Conservation (phyloP, 495 filamentous ascomycete species). For the Annulohypoxylon maeteangense region DNA sequence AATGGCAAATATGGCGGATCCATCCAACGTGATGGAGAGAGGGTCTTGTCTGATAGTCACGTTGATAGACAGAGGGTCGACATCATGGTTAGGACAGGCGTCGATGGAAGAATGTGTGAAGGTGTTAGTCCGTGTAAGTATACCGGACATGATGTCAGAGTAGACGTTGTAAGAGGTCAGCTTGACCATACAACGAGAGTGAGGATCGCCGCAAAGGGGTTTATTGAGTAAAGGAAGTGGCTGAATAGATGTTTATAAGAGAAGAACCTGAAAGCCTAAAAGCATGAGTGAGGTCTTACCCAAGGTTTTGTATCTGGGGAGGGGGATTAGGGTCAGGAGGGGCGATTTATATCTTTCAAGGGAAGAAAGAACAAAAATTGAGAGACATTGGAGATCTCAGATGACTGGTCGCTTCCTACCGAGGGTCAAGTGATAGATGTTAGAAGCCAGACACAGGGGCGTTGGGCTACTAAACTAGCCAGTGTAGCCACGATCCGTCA, state of each 20-base stretch:
- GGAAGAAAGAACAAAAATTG: constrained; percentile 11
- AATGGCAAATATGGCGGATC: constrained; percentile 54
- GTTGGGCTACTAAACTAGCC: background rate
- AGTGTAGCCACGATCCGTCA: constrained; percentile 25
- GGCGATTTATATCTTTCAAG: constrained; percentile 25
- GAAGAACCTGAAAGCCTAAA: constrained; percentile 28
- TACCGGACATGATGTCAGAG: constrained; percentile 41
- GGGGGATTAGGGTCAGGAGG: background rate
- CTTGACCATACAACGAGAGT: constrained; percentile 19
- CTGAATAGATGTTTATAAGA: background rate
- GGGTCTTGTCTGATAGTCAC: constrained; percentile 61
- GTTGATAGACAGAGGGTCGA: constrained; percentile 45
- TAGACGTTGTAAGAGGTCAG: constrained; percentile 2
- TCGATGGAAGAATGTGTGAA: constrained; percentile 17
- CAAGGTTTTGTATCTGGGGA: background rate
- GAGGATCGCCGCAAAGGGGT: background rate
- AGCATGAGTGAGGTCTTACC: constrained; percentile 17
- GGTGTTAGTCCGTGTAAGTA: constrained; percentile 30
- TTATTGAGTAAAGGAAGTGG: background rate
- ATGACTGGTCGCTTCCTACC: constrained; percentile 12
- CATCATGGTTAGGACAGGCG: constrained; percentile 22
- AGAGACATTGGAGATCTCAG: constrained; percentile 17
- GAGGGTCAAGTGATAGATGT: constrained; percentile 25
- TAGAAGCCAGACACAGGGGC: background rate
- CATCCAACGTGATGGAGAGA: constrained; percentile 61